These are phyloP conservation scores for Circinella umbellata DNA, from an alignment of 371 early-diverging fungal species.

Conservation along the genomic window DNA sequence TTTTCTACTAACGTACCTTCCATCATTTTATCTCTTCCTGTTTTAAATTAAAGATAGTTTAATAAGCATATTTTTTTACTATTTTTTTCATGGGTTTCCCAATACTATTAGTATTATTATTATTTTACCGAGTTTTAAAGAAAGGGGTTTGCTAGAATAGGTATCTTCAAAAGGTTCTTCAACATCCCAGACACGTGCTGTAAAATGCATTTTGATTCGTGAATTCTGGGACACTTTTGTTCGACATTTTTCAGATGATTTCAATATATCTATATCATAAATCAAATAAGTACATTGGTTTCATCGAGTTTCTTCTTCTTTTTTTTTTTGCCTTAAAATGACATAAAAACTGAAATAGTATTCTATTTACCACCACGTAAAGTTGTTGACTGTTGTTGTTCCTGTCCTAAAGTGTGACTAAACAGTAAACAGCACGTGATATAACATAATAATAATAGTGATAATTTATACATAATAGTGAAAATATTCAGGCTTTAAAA, in stretches of 20 bases:
- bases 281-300: background rate
- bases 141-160: conserved; percentile 20
- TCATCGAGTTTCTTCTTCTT: background rate
- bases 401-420: background rate
- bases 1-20: conserved; percentile 20
- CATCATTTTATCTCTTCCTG: conserved; percentile 40
- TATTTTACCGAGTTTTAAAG: conserved; percentile 33
- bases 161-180: conserved; percentile 37
- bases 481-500: background rate
- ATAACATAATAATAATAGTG: background rate
- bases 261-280: conserved; percentile 24
- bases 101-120: no score
- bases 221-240: conserved; percentile 28
- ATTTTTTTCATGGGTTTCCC: no score
- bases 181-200: conserved; percentile 34
- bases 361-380: conserved; percentile 34
- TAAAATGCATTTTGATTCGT: conserved; percentile 35
- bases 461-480: background rate
- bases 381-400: conserved; percentile 31
- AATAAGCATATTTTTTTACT: no score
- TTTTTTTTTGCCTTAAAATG: background rate
- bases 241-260: conserved; percentile 28
- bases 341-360: background rate
- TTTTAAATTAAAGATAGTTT: background rate
- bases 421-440: background rate